A percentile compares a stretch with the other conserved stretches of the same genome.
Conservation (phyloP, 352 stramenopile genomes). For the Pythium volutum region DNA sequence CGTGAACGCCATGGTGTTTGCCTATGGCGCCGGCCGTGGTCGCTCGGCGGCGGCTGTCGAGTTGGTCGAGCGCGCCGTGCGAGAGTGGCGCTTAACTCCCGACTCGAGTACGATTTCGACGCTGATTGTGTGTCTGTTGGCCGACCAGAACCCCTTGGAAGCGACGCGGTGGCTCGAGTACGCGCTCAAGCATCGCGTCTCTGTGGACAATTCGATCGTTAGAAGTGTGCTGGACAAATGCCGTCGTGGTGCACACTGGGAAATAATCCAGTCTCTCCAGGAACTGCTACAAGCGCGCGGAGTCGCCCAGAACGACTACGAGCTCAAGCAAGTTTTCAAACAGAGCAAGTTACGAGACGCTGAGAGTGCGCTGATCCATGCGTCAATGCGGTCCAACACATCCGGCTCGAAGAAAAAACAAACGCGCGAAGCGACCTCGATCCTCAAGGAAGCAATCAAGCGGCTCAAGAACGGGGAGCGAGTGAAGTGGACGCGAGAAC, state of each 20-base stretch:
- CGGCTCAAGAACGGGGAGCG: neutral
- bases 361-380: neutral
- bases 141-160: constrained; percentile 25
- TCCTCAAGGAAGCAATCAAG: neutral
- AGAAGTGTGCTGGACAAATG: constrained; percentile 50
- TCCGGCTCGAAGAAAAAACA: constrained; percentile 5
- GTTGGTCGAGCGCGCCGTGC: constrained; percentile 23
- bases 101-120: constrained; percentile 44
- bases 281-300: constrained; percentile 7
- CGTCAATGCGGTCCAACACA: neutral
- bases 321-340: constrained; percentile 14
- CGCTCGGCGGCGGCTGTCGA: constrained; percentile 37
- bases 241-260: constrained; percentile 38
- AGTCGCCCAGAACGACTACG: constrained; percentile 14
- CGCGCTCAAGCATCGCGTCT: constrained; percentile 13
- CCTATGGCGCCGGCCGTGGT: constrained; percentile 36
- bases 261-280: constrained; percentile 18
- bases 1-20: constrained; percentile 62
- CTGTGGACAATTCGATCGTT: constrained; percentile 15
- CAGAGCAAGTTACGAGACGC: neutral
- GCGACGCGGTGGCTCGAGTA: constrained; percentile 20
- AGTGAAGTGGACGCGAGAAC: neutral
- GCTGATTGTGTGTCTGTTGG: constrained; percentile 44
- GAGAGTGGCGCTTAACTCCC: constrained; percentile 35
- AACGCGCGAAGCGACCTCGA: constrained; percentile 4